A percentile compares a stretch with the other conserved stretches of the same genome.
These are phyloP conservation scores for Colletotrichum neosansevieriae DNA, from an alignment of 2,329 filamentous ascomycete species.

Conservation along the genomic window DNA sequence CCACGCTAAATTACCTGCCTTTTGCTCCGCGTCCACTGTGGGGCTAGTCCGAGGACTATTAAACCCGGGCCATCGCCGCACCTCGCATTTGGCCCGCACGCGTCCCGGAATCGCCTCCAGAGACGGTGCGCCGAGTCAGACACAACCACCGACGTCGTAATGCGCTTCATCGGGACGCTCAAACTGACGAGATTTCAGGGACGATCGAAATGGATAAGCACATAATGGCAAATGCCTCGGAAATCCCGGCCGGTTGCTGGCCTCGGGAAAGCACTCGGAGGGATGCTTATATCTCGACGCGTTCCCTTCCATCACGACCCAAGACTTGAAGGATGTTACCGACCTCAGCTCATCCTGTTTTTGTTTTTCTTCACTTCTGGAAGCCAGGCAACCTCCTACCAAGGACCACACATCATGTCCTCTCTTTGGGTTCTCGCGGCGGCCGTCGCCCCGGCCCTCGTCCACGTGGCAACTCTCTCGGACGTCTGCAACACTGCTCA, in stretches of 20 bases:
- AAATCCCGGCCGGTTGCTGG: background rate
- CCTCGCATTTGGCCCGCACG: conserved; percentile 23
- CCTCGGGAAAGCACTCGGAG: background rate
- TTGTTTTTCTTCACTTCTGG: background rate
- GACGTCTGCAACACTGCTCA: conserved; percentile 43
- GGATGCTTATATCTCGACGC: conserved; percentile 3
- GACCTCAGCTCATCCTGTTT: background rate
- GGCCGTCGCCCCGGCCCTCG: conserved; percentile 22
- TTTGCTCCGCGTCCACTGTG: background rate
- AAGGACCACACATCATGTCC: conserved; percentile 13
- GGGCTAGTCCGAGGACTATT: conserved; percentile 26
- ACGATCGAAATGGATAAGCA: background rate
- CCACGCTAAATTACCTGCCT: background rate
- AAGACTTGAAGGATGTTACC: background rate
- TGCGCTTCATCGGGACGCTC: background rate
- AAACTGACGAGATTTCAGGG: background rate
- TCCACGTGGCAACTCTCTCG: conserved; percentile 40
- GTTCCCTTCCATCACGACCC: background rate
- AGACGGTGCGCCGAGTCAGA: background rate
- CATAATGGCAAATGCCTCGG: background rate
- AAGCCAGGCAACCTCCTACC: background rate
- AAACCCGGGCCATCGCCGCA: conserved; percentile 6
- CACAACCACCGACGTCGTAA: background rate
- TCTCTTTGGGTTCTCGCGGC: background rate
- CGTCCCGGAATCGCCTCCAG: background rate